Conservation (phyloP, 345 rosid genomes). For the Firmiana major region DNA sequence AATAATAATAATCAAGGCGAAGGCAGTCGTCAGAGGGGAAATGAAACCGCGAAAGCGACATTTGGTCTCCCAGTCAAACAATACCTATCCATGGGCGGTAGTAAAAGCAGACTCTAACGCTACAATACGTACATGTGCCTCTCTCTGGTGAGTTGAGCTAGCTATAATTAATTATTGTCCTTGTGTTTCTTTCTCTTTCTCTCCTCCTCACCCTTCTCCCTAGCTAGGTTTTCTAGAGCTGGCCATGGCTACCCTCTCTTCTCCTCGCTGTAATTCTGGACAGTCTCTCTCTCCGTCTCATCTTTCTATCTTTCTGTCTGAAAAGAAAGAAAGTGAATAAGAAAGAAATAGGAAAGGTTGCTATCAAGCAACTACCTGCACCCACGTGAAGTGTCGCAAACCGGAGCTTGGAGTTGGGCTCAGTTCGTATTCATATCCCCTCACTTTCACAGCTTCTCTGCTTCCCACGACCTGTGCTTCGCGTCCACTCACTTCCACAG, state of each 20-base stretch:
- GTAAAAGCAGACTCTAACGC: slow-evolving; percentile 19
- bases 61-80: slow-evolving; percentile 39
- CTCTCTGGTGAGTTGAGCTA: not conserved
- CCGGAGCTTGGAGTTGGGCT: not conserved
- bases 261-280: not conserved
- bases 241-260: slow-evolving; percentile 24
- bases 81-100: slow-evolving; percentile 7
- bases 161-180: slow-evolving; percentile 20
- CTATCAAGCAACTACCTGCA: slow-evolving; percentile 36
- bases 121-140: not conserved
- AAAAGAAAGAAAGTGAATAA: not conserved
- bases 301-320: slow-evolving; percentile 2
- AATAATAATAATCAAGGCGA: not conserved
- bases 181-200: slow-evolving; percentile 4
- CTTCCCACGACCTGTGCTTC: too few relatives aligned
- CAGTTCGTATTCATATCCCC: slow-evolving; percentile 1
- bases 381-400: slow-evolving; percentile 43
- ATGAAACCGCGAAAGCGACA: slow-evolving; percentile 21
- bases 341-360: slow-evolving; percentile 19
- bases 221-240: slow-evolving; percentile 31
- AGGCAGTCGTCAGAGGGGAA: slow-evolving; percentile 17
- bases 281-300: not conserved
- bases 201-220: not conserved
- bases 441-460: slow-evolving; percentile 26
- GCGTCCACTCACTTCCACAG: slow-evolving; percentile 12